Conservation (phyloP, 345 rosid species). For the Populus alba region DNA sequence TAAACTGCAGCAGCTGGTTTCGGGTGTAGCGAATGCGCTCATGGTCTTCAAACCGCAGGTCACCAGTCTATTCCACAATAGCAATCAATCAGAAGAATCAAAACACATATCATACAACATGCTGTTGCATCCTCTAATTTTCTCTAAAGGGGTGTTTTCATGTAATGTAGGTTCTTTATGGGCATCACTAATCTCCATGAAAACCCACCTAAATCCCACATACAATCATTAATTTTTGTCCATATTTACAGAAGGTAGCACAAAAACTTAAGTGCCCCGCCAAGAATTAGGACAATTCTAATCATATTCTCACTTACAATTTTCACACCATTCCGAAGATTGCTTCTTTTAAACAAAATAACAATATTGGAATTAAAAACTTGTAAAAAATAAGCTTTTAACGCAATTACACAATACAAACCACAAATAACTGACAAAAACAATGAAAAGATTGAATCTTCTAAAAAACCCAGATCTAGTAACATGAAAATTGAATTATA, state of each 20-base stretch:
- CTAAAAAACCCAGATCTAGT: background rate
- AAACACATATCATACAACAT: background rate
- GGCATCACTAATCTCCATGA: constrained; percentile 20
- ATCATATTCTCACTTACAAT: background rate
- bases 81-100: background rate
- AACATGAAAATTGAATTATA: background rate
- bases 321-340: background rate
- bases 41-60: constrained; percentile 5
- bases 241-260: constrained; percentile 34
- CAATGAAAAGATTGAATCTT: background rate
- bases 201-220: constrained; percentile 32
- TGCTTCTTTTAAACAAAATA: background rate
- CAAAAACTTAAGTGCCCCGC: constrained; percentile 27
- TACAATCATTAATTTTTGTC: constrained; percentile 21
- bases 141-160: background rate
- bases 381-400: background rate
- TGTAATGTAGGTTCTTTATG: constrained; percentile 27
- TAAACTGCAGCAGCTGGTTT: constrained; percentile 10
- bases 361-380: background rate
- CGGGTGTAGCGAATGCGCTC: constrained; percentile 5
- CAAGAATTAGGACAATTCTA: constrained; percentile 34
- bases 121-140: background rate
- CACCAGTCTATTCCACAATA: constrained; percentile 1
- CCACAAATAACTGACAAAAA: background rate
- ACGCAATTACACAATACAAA: background rate